phyloP scores from a whole-genome alignment of 2,329 filamentous ascomycete species.

The Exophiala sp. region DNA sequence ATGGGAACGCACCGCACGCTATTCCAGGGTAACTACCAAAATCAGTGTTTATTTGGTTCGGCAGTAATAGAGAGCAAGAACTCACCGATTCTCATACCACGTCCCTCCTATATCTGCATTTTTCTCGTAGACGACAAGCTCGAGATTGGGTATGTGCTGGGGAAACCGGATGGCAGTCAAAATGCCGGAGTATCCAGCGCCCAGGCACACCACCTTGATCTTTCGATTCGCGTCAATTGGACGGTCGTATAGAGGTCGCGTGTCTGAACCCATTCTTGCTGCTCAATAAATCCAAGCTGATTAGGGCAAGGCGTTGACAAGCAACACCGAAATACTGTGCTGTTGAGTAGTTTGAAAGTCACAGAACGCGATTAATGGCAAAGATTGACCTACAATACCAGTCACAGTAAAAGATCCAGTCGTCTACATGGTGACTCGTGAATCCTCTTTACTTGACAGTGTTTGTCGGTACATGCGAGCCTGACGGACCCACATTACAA shows the following conservation, averaged over 20 bases:
- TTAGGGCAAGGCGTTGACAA: too few species aligned
- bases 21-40: conserved; percentile 12
- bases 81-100: conserved; percentile 30
- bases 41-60: not conserved
- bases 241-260: not conserved
- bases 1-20: conserved; percentile 6
- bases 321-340: too few species aligned
- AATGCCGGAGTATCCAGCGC: conserved; percentile 41
- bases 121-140: conserved; percentile 28
- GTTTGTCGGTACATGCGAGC: too few species aligned
- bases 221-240: not conserved
- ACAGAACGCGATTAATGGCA: too few species aligned
- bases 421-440: too few species aligned
- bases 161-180: conserved; percentile 34
- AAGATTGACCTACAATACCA: too few species aligned
- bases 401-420: too few species aligned
- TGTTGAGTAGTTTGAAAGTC: too few species aligned
- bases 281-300: too few species aligned
- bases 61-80: not conserved
- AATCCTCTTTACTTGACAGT: too few species aligned
- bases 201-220: conserved; percentile 31
- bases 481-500: too few species aligned
- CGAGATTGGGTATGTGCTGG: conserved; percentile 9
- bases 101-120: conserved; percentile 32
- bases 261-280: too few species aligned